Conservation (phyloP, 2,329 filamentous ascomycete species). For the Chaetomium olivaceum region DNA sequence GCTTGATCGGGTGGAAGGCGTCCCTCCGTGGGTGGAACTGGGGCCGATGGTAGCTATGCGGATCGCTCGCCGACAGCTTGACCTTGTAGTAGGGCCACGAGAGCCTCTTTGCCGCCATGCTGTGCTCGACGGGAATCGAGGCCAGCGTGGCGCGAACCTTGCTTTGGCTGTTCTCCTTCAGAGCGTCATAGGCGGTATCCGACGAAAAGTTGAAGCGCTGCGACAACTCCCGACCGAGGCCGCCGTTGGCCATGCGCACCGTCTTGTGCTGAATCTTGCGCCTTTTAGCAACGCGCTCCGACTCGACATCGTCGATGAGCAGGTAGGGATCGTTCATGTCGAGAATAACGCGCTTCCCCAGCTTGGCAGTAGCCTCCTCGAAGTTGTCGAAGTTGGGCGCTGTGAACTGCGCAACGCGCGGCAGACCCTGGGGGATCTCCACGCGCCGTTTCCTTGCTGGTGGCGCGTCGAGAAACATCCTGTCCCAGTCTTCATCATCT, state of each 20-base stretch:
- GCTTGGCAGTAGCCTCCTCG: constrained; percentile 67
- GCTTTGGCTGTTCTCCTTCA: constrained; percentile 96
- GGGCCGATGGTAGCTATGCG: constrained; percentile 80
- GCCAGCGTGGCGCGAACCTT: constrained; percentile 92
- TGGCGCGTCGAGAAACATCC: constrained; percentile 57
- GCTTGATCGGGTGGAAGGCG: constrained; percentile 67
- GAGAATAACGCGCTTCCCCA: constrained; percentile 76
- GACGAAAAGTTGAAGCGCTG: constrained; percentile 95
- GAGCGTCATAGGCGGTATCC: constrained; percentile 89
- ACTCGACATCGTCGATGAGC: constrained; percentile 75
- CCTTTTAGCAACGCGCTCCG: constrained; percentile 63
- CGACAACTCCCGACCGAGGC: constrained; percentile 70
- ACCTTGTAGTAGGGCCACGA: constrained; percentile 97
- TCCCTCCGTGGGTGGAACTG: constrained; percentile 70
- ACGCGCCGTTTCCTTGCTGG: constrained; percentile 64
- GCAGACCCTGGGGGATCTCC: constrained; percentile 54
- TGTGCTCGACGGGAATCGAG: constrained; percentile 91
- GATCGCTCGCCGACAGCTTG: constrained; percentile 69
- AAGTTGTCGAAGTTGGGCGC: constrained; percentile 80
- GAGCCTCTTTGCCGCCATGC: constrained; percentile 83
- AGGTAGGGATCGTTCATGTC: constrained; percentile 88
- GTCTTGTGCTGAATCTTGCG: constrained; percentile 57
- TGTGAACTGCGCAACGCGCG: constrained; percentile 58
- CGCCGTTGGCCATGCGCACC: constrained; percentile 67
- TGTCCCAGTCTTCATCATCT: constrained; percentile 64